A percentile compares a stretch with the other conserved stretches of the same genome.
phyloP scores from a whole-genome alignment of 1,284 basidiomycete species.

The Cutaneotrichosporon cutaneum region DNA sequence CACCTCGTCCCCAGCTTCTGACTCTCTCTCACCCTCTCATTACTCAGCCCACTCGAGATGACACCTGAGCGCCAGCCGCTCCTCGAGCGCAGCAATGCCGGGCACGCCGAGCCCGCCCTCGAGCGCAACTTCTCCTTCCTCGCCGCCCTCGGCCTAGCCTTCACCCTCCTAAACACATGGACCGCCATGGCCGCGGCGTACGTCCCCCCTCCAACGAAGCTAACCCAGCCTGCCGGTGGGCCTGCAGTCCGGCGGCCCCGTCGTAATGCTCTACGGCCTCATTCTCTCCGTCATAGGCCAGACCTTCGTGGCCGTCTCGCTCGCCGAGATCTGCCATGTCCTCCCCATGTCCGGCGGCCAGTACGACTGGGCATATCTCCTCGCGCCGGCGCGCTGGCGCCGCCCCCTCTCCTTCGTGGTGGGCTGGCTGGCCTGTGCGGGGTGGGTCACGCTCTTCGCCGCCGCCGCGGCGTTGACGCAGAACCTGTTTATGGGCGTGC shows the following conservation, averaged over 20 bases:
- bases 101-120: conserved; percentile 9
- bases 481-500: conserved; percentile 30
- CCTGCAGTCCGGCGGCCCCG: conserved; percentile 42
- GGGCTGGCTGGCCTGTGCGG: conserved; percentile 26
- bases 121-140: conserved; percentile 28
- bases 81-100: neutral
- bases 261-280: conserved; percentile 45
- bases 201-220: neutral
- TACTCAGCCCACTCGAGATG: neutral
- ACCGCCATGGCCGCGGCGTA: conserved; percentile 14
- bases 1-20: neutral
- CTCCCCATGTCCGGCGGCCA: conserved; percentile 39
- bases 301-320: conserved; percentile 29
- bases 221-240: conserved; percentile 17
- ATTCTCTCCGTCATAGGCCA: conserved; percentile 33
- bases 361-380: conserved; percentile 41
- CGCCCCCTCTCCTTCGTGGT: conserved; percentile 4
- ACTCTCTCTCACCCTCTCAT: neutral
- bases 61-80: neutral
- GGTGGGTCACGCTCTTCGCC: conserved; percentile 51
- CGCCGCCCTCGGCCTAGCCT: conserved; percentile 20
- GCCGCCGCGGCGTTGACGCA: conserved; percentile 24
- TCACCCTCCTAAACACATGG: conserved; percentile 27
- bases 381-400: conserved; percentile 14
- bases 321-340: conserved; percentile 22